These are phyloP conservation scores for Fusarium virguliforme DNA, from an alignment of 2,329 filamentous ascomycete species.

Conservation along the genomic window DNA sequence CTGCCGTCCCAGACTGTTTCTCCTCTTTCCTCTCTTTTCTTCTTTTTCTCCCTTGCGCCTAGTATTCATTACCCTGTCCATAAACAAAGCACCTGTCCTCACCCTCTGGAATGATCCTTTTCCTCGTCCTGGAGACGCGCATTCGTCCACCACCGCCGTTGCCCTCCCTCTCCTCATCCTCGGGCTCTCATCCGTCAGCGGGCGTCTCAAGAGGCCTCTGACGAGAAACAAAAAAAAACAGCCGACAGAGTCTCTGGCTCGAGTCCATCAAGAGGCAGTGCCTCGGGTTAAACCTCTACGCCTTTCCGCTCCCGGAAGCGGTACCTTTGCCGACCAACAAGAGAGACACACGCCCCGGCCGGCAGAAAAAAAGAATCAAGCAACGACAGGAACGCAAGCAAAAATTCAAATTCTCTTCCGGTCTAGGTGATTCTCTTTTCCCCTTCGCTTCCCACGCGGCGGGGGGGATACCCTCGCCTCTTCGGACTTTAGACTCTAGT, in stretches of 20 bases:
- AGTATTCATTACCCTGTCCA: neutral
- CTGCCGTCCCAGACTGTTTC: neutral
- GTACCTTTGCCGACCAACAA: neutral
- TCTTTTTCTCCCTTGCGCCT: constrained; percentile 3
- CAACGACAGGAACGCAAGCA: constrained; percentile 47
- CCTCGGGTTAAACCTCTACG: constrained; percentile 19
- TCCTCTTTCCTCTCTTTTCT: constrained; percentile 2
- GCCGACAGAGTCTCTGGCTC: neutral
- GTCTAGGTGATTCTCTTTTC: constrained; percentile 11
- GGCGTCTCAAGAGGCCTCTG: constrained; percentile 2
- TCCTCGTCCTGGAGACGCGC: constrained; percentile 28
- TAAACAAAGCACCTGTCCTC: neutral
- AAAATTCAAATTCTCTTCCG: constrained; percentile 45
- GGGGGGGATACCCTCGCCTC: constrained; percentile 2
- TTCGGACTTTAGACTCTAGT: constrained; percentile 10
- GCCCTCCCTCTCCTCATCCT: constrained; percentile 5
- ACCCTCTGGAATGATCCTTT: constrained; percentile 30
- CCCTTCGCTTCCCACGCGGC: constrained; percentile 15
- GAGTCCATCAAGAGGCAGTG: constrained; percentile 1
- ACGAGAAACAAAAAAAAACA: neutral
- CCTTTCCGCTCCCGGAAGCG: constrained; percentile 41
- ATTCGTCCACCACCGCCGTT: constrained; percentile 25
- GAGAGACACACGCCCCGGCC: constrained; percentile 1
- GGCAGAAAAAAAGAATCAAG: constrained; percentile 11
- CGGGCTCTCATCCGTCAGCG: neutral